A percentile compares a stretch with the other conserved stretches of the same genome.
These are phyloP conservation scores for Ceratobasidium sp. DNA, from an alignment of 1,284 basidiomycete species.

Conservation along the genomic window DNA sequence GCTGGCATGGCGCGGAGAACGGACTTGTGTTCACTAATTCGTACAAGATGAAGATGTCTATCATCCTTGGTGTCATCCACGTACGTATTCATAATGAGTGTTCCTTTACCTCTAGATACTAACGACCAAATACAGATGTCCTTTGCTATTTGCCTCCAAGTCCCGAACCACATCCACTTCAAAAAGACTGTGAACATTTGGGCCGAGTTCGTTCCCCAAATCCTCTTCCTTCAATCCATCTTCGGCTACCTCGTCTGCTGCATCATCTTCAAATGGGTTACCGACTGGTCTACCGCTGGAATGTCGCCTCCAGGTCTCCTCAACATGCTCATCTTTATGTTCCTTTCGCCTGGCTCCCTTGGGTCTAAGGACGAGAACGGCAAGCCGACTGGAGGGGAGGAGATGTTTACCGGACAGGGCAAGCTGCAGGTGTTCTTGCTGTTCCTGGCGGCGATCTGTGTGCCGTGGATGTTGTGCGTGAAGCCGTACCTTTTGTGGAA, in stretches of 20 bases:
- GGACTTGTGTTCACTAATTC: slow-evolving; percentile 95
- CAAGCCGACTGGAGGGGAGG: slow-evolving; percentile 63
- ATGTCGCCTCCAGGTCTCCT: slow-evolving; percentile 85
- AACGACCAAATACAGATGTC: slow-evolving; percentile 79
- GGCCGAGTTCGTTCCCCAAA: slow-evolving; percentile 95
- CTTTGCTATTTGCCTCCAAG: slow-evolving; percentile 94
- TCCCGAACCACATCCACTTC: slow-evolving; percentile 95
- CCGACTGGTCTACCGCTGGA: slow-evolving; percentile 82
- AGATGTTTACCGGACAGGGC: slow-evolving; percentile 90
- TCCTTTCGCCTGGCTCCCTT: slow-evolving; percentile 86
- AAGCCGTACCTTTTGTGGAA: slow-evolving; percentile 96
- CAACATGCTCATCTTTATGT: slow-evolving; percentile 97
- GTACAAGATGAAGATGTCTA: slow-evolving; percentile 99
- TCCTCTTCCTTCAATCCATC: slow-evolving; percentile 96
- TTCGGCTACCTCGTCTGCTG: slow-evolving; percentile 96
- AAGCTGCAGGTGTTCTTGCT: slow-evolving; percentile 85
- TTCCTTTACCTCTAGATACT: slow-evolving; percentile 2
- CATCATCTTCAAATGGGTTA: slow-evolving; percentile 97
- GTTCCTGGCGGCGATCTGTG: slow-evolving; percentile 84
- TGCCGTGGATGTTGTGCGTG: slow-evolving; percentile 93
- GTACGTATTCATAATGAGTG: slow-evolving; percentile 62
- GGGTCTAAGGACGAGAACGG: slow-evolving; percentile 13
- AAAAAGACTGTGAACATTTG: slow-evolving; percentile 87
- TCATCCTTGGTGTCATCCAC: slow-evolving; percentile 96
- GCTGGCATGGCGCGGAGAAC: slow-evolving; percentile 96